Evolutionary conservation across 1,284 basidiomycete species (phyloP).

Genomic region (Sanghuangporus baumii): DNA sequence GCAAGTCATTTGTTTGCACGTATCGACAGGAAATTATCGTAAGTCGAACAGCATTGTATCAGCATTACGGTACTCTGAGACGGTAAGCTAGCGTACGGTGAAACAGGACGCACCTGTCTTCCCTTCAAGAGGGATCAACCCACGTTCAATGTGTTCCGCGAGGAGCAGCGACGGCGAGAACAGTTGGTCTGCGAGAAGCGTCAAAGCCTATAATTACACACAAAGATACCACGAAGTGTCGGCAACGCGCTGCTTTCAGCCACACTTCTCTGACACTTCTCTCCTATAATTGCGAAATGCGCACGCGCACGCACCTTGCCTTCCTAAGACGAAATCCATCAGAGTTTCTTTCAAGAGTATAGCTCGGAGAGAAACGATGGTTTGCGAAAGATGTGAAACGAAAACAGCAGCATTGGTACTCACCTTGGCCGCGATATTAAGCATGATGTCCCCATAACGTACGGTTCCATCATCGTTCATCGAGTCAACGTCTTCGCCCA

Average conservation of each 20-base stretch:
- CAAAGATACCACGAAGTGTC: constrained; percentile 18
- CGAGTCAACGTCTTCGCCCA: constrained; percentile 21
- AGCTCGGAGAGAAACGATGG: neutral
- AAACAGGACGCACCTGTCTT: constrained; percentile 32
- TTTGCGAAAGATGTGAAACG: neutral
- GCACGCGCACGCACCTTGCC: constrained; percentile 41
- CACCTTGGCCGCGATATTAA: constrained; percentile 53
- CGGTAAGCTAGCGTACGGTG: neutral
- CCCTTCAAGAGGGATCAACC: constrained; percentile 35
- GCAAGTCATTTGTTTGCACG: neutral
- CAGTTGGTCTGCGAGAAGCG: constrained; percentile 63
- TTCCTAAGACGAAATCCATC: constrained; percentile 34
- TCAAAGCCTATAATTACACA: constrained; percentile 46
- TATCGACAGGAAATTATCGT: neutral
- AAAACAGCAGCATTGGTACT: constrained; percentile 13
- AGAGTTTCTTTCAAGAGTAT: neutral
- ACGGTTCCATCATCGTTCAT: constrained; percentile 29
- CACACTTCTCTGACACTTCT: constrained; percentile 16
- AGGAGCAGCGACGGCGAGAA: constrained; percentile 65
- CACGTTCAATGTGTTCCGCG: constrained; percentile 56
- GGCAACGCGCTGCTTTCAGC: neutral
- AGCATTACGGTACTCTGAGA: neutral
- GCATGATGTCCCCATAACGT: constrained; percentile 40
- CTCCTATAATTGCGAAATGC: neutral
- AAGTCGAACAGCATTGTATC: neutral